phyloP scores from a whole-genome alignment of 257 asterid genomes.

The Scutellaria barbata region DNA sequence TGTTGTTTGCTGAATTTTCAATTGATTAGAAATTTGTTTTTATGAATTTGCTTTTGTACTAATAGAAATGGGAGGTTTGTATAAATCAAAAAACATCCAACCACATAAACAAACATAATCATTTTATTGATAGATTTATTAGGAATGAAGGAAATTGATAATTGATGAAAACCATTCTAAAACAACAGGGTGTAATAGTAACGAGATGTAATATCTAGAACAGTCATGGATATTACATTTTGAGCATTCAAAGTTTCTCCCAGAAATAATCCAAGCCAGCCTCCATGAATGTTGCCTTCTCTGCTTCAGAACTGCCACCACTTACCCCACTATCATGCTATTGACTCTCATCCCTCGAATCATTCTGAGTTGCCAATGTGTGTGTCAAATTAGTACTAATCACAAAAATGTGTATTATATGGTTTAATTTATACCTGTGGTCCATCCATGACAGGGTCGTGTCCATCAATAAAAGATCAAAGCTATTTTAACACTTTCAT shows the following conservation, averaged over 20 bases:
- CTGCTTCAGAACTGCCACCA: constrained; percentile 2
- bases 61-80: no score
- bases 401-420: no score
- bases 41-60: not conserved
- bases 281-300: constrained; percentile 41
- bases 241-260: constrained; percentile 38
- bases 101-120: not conserved
- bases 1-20: not conserved
- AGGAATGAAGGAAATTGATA: no score
- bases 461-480: constrained; percentile 59
- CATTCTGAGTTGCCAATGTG: constrained; percentile 30
- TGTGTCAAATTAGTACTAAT: not conserved
- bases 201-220: no score
- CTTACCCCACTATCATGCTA: constrained; percentile 19
- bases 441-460: constrained; percentile 48
- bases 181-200: no score
- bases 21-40: not conserved
- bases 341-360: constrained; percentile 53
- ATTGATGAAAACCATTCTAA: no score
- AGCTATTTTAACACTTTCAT: no score
- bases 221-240: constrained; percentile 3
- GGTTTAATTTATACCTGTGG: no score
- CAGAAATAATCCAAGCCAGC: constrained; percentile 51
- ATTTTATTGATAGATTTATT: constrained; percentile 13
- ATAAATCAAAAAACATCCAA: not conserved